Conservation (phyloP, 305 asterid genomes). For the Vinca major region DNA sequence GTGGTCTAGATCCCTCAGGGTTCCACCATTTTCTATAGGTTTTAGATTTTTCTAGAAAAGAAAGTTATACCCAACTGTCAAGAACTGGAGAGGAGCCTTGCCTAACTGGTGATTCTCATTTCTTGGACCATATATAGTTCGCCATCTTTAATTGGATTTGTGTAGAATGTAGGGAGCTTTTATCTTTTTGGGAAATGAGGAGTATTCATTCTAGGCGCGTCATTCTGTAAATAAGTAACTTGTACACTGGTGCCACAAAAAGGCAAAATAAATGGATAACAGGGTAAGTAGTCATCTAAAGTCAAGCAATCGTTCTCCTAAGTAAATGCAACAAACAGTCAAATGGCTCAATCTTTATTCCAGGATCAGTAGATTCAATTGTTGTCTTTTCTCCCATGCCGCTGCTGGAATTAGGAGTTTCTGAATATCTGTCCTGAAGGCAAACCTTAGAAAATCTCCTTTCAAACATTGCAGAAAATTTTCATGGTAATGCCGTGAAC, state of each 20-base stretch:
- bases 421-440: not conserved
- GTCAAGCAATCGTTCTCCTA: not conserved
- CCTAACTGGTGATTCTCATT: too few species aligned
- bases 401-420: not conserved
- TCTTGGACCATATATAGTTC: not conserved
- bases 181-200: not conserved
- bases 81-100: too few species aligned
- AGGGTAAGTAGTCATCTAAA: not conserved
- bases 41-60: too few species aligned
- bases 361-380: not conserved
- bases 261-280: not conserved
- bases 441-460: not conserved
- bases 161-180: not conserved
- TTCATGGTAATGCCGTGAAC: not conserved
- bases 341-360: not conserved
- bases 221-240: not conserved
- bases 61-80: too few species aligned
- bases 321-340: not conserved
- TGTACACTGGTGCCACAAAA: not conserved
- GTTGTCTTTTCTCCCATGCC: not conserved
- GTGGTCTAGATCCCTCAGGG: too few species aligned
- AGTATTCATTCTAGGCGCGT: not conserved
- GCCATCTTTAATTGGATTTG: not conserved
- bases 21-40: too few species aligned
- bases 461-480: not conserved